Conservation (phyloP, 495 filamentous ascomycete species). For the Aspergillus panamensis region DNA sequence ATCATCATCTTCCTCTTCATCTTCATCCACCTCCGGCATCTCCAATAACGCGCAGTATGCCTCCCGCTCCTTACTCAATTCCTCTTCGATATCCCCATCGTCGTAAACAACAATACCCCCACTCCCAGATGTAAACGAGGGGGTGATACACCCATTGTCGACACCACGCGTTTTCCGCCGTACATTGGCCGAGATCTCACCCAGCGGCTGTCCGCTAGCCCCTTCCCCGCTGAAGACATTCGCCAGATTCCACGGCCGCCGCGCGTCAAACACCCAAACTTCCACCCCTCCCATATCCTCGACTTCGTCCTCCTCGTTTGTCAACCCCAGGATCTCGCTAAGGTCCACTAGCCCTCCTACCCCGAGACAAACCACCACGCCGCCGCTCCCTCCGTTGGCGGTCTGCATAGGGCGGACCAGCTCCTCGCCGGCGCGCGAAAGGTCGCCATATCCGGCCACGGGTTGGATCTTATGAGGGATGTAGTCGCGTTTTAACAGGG, state of each 20-base stretch:
- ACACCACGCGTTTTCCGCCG: constrained; percentile 50
- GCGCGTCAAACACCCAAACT: constrained; percentile 89
- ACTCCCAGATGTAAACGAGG: constrained; percentile 67
- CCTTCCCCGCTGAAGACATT: constrained; percentile 87
- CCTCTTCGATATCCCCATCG: constrained; percentile 93
- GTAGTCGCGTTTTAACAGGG: constrained; percentile 90
- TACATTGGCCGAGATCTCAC: constrained; percentile 47
- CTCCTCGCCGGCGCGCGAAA: constrained; percentile 70
- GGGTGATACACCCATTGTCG: constrained; percentile 63
- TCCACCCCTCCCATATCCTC: constrained; percentile 73
- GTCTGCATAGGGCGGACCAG: constrained; percentile 80
- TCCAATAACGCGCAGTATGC: constrained; percentile 78
- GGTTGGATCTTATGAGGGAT: constrained; percentile 98
- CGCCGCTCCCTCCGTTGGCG: constrained; percentile 72
- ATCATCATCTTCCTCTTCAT: constrained; percentile 47
- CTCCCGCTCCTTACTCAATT: constrained; percentile 66
- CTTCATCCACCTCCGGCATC: constrained; percentile 89
- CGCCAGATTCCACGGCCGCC: constrained; percentile 89
- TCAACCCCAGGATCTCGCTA: constrained; percentile 65
- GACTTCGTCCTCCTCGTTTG: constrained; percentile 47
- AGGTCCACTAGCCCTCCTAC: constrained; percentile 89
- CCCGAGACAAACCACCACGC: constrained; percentile 87
- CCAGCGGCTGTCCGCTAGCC: constrained; percentile 42
- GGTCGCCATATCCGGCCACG: constrained; percentile 86
- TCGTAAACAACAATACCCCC: constrained; percentile 91